These are phyloP conservation scores for Ceratopteris richardii DNA, from an alignment of 75 land plant genomes.

Conservation along the genomic window DNA sequence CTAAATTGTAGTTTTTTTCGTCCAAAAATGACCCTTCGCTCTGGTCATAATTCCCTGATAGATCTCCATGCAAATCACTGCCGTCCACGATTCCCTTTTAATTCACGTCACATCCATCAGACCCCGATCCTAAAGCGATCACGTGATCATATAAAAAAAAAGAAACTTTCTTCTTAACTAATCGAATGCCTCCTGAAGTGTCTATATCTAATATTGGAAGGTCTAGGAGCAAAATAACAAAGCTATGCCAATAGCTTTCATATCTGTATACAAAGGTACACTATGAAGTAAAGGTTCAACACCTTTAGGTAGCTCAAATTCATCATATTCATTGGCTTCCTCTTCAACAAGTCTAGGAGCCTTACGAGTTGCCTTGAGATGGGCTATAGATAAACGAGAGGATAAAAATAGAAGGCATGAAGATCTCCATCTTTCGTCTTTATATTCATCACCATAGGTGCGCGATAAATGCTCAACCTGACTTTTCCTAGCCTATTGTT, in stretches of 20 bases:
- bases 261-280: constrained; percentile 84
- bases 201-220: constrained; percentile 97
- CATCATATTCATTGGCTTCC: constrained; percentile 60
- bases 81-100: too few species aligned
- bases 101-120: too few species aligned
- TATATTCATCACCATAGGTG: constrained; percentile 97
- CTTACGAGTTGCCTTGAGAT: constrained; percentile 39
- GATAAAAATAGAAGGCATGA: constrained; percentile 97
- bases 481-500: constrained; percentile 96
- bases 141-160: too few species aligned
- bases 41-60: too few species aligned
- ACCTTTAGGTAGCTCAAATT: constrained; percentile 75
- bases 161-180: too few species aligned
- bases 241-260: constrained; percentile 94
- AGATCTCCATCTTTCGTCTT: constrained; percentile 97
- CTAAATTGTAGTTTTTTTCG: too few species aligned
- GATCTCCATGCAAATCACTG: too few species aligned
- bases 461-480: constrained; percentile 77
- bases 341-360: constrained; percentile 45
- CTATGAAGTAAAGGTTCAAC: constrained; percentile 74
- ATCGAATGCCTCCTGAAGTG: constrained; percentile 77
- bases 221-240: constrained; percentile 95
- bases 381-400: constrained; percentile 79
- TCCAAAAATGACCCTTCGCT: too few species aligned
- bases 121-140: too few species aligned